Percentiles rank a stretch among this genome's conserved stretches.
Evolutionary conservation across 2,329 filamentous ascomycete species (phyloP).

Genomic region (Talaromyces atroroseus): DNA sequence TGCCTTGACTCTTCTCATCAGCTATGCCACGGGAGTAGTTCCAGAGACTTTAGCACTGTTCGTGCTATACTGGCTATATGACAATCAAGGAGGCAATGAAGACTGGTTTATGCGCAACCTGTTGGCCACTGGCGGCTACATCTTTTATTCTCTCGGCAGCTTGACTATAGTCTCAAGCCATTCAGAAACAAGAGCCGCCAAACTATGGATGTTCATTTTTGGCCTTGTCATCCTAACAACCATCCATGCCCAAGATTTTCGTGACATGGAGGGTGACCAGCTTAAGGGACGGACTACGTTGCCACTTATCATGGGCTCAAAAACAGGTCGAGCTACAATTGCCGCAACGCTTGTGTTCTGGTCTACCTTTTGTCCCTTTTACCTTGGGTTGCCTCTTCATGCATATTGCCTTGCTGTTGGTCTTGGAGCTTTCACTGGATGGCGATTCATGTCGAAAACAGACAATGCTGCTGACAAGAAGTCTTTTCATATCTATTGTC

Average conservation of each 20-base stretch:
- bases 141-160: conserved; percentile 11
- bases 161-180: conserved; percentile 8
- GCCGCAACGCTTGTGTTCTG: conserved; percentile 4
- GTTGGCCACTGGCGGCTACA: conserved; percentile 12
- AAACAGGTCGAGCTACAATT: conserved; percentile 1
- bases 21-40: conserved; percentile 8
- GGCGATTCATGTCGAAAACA: conserved; percentile 7
- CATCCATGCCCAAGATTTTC: conserved; percentile 14
- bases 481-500: conserved; percentile 11
- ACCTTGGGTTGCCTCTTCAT: conserved; percentile 2
- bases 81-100: conserved; percentile 12
- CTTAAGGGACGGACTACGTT: conserved; percentile 10
- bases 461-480: conserved; percentile 10
- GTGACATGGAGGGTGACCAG: conserved; percentile 12
- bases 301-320: conserved; percentile 10
- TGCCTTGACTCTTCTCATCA: conserved; percentile 5
- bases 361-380: conserved; percentile 10
- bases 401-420: conserved; percentile 2
- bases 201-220: conserved; percentile 11
- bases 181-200: conserved; percentile 5
- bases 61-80: conserved; percentile 12
- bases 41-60: conserved; percentile 12
- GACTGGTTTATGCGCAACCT: conserved; percentile 14
- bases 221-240: conserved; percentile 12
- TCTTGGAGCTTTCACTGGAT: neutral